These are phyloP conservation scores for Penicillium sp. DNA, from an alignment of 2,329 filamentous ascomycete species.

Conservation along the genomic window DNA sequence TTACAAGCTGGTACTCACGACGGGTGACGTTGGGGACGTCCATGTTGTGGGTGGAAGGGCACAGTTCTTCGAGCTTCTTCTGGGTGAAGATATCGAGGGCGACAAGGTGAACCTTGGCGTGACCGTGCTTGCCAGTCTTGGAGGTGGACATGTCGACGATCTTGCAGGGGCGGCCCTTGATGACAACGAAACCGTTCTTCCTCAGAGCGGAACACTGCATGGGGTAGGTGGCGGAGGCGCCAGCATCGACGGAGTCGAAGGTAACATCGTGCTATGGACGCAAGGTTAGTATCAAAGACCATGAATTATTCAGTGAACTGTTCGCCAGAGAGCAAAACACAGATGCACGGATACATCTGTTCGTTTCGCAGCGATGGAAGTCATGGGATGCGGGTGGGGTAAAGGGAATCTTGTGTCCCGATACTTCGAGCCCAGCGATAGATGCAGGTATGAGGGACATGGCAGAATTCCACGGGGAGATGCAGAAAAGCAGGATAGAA, in stretches of 20 bases:
- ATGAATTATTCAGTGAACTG: background rate
- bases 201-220: conserved; percentile 99
- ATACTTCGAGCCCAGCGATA: conserved; percentile 24
- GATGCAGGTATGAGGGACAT: conserved; percentile 24
- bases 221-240: conserved; percentile 90
- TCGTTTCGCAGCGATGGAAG: conserved; percentile 21
- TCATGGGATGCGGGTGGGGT: conserved; percentile 17
- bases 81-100: conserved; percentile 98
- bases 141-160: conserved; percentile 99
- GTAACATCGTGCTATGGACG: conserved; percentile 67
- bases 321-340: background rate
- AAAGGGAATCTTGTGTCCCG: conserved; percentile 34
- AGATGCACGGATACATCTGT: conserved; percentile 6
- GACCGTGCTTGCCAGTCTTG: conserved; percentile 99
- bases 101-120: conserved; percentile 99
- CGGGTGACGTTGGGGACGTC: conserved; percentile 94
- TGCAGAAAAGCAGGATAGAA: conserved; percentile 25
- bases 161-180: conserved; percentile 99
- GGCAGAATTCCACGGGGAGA: conserved; percentile 6
- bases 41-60: conserved; percentile 85
- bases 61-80: conserved; percentile 99
- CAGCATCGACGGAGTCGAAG: conserved; percentile 95
- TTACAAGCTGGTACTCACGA: conserved; percentile 91
- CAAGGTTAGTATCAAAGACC: conserved; percentile 19
- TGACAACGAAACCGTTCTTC: conserved; percentile 98